phyloP scores from a whole-genome alignment of 305 asterid genomes.

The Rubia tinctorum region DNA sequence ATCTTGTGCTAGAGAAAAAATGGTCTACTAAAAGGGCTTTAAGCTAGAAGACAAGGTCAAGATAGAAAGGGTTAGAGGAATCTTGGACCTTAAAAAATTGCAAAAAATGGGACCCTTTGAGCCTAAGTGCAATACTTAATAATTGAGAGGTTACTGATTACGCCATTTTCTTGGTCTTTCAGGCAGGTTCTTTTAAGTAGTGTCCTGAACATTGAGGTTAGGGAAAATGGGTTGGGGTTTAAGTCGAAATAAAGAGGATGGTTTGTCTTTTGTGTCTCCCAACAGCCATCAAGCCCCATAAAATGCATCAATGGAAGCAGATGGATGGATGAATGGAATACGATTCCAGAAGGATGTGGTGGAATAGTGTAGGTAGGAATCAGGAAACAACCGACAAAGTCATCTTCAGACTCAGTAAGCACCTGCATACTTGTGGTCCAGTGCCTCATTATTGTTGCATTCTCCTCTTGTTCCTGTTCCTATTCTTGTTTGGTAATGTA shows the following conservation, averaged over 20 bases:
- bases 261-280: slow-evolving; percentile 35
- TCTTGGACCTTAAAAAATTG: slow-evolving; percentile 21
- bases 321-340: slow-evolving; percentile 9
- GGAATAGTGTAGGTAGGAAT: slow-evolving; percentile 1
- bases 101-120: slow-evolving; percentile 20
- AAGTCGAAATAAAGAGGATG: neutral
- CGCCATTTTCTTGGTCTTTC: neutral
- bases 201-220: neutral
- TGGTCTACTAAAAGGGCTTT: slow-evolving; percentile 2
- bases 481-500: neutral
- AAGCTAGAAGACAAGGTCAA: slow-evolving; percentile 22
- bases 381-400: slow-evolving; percentile 62
- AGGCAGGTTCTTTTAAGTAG: no score
- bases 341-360: slow-evolving; percentile 5
- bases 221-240: neutral
- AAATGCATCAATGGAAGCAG: slow-evolving; percentile 20
- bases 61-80: slow-evolving; percentile 21
- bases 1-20: slow-evolving; percentile 10
- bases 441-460: slow-evolving; percentile 27
- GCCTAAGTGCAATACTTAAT: neutral
- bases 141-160: neutral
- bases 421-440: slow-evolving; percentile 38
- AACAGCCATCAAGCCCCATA: slow-evolving; percentile 28
- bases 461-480: neutral
- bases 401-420: slow-evolving; percentile 46